Percentiles rank a stretch among this genome's conserved stretches.
Evolutionary conservation across 768 basidiomycete species (phyloP).

Genomic region (Galerina marginata): DNA sequence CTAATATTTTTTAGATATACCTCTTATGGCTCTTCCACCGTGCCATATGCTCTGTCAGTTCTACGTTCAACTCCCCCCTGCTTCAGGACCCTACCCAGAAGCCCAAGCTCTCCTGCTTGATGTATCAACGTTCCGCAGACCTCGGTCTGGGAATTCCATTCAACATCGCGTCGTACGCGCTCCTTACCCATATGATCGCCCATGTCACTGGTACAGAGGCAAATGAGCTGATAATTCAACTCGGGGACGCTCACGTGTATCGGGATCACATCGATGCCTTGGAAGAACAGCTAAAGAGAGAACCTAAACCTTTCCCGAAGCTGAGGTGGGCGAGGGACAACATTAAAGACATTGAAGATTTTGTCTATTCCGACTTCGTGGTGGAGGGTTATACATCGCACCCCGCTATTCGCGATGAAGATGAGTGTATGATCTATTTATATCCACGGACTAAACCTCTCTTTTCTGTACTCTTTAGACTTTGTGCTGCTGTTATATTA

Average conservation of each 20-base stretch:
- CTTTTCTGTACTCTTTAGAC: conserved; percentile 1
- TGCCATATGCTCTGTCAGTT: conserved; percentile 99
- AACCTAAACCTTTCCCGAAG: conserved; percentile 84
- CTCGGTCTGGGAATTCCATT: conserved; percentile 97
- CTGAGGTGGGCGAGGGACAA: conserved; percentile 70
- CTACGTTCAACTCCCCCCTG: conserved; percentile 88
- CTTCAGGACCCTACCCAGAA: conserved; percentile 50
- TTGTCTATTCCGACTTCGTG: conserved; percentile 78
- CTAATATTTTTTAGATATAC: conserved; percentile 66
- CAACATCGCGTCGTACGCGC: conserved; percentile 98
- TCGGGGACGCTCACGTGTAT: conserved; percentile 98
- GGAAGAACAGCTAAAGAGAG: conserved; percentile 75
- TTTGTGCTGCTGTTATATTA: not conserved
- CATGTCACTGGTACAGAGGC: conserved; percentile 85
- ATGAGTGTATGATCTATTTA: conserved; percentile 76
- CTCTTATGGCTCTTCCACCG: conserved; percentile 94
- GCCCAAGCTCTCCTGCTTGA: conserved; percentile 87
- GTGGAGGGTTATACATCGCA: conserved; percentile 89
- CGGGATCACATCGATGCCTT: conserved; percentile 91
- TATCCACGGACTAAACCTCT: conserved; percentile 4
- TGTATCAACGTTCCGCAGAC: conserved; percentile 98
- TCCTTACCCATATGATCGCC: conserved; percentile 98
- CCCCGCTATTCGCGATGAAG: conserved; percentile 89
- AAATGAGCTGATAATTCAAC: conserved; percentile 91
- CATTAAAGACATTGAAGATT: conserved; percentile 80